Percentiles rank a stretch among this genome's conserved stretches.
Evolutionary conservation across 2,329 filamentous ascomycete species (phyloP).

Genomic region (Pyrenophora graminea): DNA sequence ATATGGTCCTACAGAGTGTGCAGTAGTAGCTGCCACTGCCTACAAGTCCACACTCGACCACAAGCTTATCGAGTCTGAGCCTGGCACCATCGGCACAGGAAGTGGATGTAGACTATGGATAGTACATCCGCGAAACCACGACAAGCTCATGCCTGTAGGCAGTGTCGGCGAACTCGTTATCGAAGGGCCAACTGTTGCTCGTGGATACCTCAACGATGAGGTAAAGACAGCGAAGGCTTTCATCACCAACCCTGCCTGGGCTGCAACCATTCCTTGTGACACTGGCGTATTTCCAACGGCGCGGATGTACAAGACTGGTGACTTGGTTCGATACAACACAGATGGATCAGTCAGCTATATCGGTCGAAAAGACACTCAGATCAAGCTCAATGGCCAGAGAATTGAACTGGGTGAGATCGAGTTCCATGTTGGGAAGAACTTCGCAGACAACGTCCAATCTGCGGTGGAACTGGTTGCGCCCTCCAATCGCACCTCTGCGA

Average conservation of each 20-base stretch:
- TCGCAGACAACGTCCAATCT: conserved; percentile 37
- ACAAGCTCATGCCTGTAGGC: conserved; percentile 41
- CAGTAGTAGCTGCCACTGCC: conserved; percentile 32
- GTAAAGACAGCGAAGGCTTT: conserved; percentile 35
- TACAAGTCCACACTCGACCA: conserved; percentile 32
- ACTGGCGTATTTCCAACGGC: conserved; percentile 20
- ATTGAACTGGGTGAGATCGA: conserved; percentile 39
- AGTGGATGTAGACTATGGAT: conserved; percentile 46
- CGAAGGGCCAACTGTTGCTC: conserved; percentile 55
- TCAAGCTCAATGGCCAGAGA: conserved; percentile 38
- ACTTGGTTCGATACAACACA: conserved; percentile 26
- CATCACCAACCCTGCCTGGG: conserved; percentile 36
- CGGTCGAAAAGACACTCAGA: conserved; percentile 36
- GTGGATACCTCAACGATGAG: conserved; percentile 31
- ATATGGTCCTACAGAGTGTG: conserved; percentile 42
- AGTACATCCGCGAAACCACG: conserved; percentile 46
- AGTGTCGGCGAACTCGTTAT: conserved; percentile 39
- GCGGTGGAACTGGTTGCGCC: conserved; percentile 42
- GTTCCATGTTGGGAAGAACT: conserved; percentile 40
- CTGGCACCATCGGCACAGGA: conserved; percentile 37
- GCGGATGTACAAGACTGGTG: conserved; percentile 30
- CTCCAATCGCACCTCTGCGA: conserved; percentile 32
- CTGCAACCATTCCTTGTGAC: conserved; percentile 7
- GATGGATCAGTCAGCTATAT: conserved; percentile 35
- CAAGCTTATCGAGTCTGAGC: conserved; percentile 32